Base-by-base conservation (phyloP, 2,329 filamentous ascomycete species). In the Laburnicola sp. region DNA sequence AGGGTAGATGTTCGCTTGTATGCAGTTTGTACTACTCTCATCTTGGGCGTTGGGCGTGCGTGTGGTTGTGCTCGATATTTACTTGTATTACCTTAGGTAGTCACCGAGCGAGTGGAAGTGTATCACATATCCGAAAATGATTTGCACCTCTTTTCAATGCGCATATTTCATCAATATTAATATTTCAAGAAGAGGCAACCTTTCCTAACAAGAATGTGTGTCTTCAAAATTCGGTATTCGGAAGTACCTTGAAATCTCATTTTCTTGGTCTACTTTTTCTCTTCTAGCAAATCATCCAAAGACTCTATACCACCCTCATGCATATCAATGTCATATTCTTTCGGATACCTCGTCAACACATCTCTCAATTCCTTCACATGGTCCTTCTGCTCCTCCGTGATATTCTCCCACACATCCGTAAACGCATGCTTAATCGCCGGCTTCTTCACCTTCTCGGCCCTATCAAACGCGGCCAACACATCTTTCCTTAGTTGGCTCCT, bases 391-490 rank as follows among this genome's bases (percentile, higher is more conserved):
- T 96, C 91, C 40, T 88, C 86, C 0, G 91, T 97, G 61, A 97
- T 63, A 39, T 91, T 83, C 70, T 94, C 91, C 73, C 97, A 99
- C 1, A 97, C 83, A 71, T 94, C 94, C 60, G 88, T 85, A 72
- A 97, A 97, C 78, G 91, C 85, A 49, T 80, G 70, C 40, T 82
- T 77, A 30, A 95, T 79, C 2, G 85, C 79, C 1, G 89, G 88
- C 71, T 89, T 91, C 81, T 89, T 91, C 74, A 88, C 86, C 70
- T 84, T 85, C 75, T 95, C 90, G 0, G 89, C 94, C 55, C 88
- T 85, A 9, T 86, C 84, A 73, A 99, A 97, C 0, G 91, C 92
- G 63, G 85, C 85, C 44, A 99, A 73, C 0, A 97, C 83, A 26
- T 91, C 87, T 66, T 89, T 89, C 25, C 89, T 78, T 26, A 87